Conservation (phyloP, 2,329 filamentous ascomycete species). For the Exophiala sp. region DNA sequence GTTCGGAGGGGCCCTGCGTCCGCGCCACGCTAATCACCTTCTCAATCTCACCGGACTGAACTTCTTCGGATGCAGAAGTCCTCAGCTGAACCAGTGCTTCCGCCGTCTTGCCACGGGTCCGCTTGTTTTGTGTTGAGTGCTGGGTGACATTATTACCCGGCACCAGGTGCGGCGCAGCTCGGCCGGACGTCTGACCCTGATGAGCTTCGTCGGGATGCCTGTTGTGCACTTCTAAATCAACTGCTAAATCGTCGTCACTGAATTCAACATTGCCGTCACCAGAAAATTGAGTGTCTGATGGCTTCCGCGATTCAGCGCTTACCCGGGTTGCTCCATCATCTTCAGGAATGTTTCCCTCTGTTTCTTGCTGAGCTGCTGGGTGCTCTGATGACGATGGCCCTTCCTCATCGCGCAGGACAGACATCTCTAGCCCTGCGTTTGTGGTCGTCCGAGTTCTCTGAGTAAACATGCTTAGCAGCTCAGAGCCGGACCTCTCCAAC, state of each 20-base stretch:
- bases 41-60: neutral
- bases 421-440: neutral
- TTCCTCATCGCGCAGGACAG: neutral
- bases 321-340: neutral
- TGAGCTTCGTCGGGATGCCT: neutral
- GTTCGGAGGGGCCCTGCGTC: too few relatives aligned
- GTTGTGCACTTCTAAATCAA: neutral
- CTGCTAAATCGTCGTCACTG: conserved; percentile 14
- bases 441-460: neutral
- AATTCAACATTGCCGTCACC: conserved; percentile 14
- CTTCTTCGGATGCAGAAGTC: neutral
- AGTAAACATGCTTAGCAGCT: neutral
- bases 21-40: neutral
- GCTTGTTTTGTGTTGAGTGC: neutral
- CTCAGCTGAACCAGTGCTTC: neutral
- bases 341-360: neutral
- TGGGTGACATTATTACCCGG: neutral
- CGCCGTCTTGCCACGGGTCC: neutral
- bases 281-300: neutral
- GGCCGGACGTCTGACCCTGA: too few relatives aligned
- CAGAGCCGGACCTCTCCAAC: neutral
- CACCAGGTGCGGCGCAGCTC: too few relatives aligned
- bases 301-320: neutral
- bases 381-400: neutral
- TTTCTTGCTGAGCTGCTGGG: neutral